These are phyloP conservation scores for Schizophyllum amplum DNA, from an alignment of 1,284 basidiomycete genomes.

Conservation along the genomic window DNA sequence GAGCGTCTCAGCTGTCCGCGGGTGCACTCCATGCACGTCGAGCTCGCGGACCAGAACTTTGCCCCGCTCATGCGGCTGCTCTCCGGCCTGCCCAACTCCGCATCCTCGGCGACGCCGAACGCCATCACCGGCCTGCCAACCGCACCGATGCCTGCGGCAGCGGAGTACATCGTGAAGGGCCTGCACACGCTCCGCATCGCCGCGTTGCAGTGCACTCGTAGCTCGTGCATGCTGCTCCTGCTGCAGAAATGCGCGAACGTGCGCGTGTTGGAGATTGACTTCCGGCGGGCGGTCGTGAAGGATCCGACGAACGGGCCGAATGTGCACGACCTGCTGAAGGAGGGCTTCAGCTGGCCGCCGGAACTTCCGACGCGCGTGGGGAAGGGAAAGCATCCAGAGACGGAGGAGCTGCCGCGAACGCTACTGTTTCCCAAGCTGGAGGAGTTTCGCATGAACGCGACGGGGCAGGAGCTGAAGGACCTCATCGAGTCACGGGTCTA, in stretches of 20 bases:
- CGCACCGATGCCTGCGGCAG: conserved; percentile 6
- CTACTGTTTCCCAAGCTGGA: too few relatives aligned
- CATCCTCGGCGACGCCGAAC: conserved; percentile 1
- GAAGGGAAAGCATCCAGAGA: too few relatives aligned
- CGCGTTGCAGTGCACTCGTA: conserved; percentile 34
- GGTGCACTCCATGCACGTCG: conserved; percentile 35
- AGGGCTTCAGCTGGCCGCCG: conserved; percentile 5
- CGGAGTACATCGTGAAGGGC: conserved; percentile 17
- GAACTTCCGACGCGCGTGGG: too few relatives aligned
- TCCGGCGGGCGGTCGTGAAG: conserved; percentile 24
- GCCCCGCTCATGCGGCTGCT: conserved; percentile 37
- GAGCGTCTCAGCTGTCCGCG: conserved; percentile 35
- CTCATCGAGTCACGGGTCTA: too few relatives aligned
- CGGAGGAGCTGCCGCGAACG: too few relatives aligned
- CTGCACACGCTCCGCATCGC: conserved; percentile 36
- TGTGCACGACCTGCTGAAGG: conserved; percentile 25
- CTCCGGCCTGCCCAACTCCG: conserved; percentile 16
- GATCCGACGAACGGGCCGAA: conserved; percentile 17
- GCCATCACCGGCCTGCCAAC: conserved; percentile 5
- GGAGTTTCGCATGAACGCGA: too few relatives aligned
- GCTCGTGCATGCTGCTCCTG: conserved; percentile 28
- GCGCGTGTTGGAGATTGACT: conserved; percentile 37
- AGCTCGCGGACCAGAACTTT: conserved; percentile 45
- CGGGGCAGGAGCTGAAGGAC: too few relatives aligned
- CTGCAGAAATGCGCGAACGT: conserved; percentile 28